Base-by-base conservation (phyloP, 2,329 filamentous ascomycete species). In the Phyllosticta citrichinensis region DNA sequence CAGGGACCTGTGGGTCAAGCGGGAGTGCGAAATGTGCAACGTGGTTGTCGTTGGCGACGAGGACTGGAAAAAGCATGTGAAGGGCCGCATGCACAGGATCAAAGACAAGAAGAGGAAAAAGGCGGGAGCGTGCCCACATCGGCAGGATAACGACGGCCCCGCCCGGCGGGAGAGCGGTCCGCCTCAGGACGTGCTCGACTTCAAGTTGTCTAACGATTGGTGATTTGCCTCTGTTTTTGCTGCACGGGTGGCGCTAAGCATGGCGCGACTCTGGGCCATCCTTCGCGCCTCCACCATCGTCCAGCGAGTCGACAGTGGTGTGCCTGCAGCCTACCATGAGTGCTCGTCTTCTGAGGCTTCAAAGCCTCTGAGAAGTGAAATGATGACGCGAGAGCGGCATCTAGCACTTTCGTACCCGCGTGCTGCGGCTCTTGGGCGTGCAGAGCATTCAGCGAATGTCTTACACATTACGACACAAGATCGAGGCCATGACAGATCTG, bases 1-100 rank as follows among this genome's bases (percentile, higher is more conserved):
- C 33, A 70, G 73, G 8, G 77, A 80, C 62, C 68, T 76, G 1
- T 81, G 79, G 72, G 69, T 77, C 25, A 77, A 79, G 63, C 78
- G 81, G 65, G 82, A 80, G 19, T 99, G 94, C 68, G 85, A 90
- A 2, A 65, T 85, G 0, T 99, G 94, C 69, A 76, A 77, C 17
- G 81, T 79, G 56, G 80, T 79, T 1, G 76, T 81, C 62, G 78
- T 81, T 40, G 82, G 79, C 0, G 77, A 81, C 62, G 78, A 79
- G 27, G 80, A 86, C 63, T 87, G 84, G 83, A 70, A 74, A 20
- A 69, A 77, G 40, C 85, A 87, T 69, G 68, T 83, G 11, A 77
- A 77, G 57, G 83, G 83, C 61, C 76, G 79, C 47, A 71, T 75
- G 2, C 85, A 90, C 66, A 72, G 73, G 54, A 71, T 52, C 12